Evolutionary conservation across 169 alveolate species (phyloP).

Genomic region (Amoebophrya sp.): DNA sequence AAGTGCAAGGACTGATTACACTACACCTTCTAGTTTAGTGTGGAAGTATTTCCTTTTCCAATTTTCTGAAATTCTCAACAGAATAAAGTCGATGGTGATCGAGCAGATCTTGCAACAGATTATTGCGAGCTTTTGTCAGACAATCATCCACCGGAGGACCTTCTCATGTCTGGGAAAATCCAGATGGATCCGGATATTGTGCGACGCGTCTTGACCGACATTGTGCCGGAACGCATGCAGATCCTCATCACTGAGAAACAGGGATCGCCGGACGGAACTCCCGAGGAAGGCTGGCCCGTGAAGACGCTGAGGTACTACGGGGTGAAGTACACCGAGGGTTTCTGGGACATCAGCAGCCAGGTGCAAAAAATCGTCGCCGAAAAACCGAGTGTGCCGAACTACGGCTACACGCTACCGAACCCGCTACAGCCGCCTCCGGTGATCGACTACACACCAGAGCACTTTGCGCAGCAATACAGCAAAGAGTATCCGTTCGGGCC

Average conservation of each 20-base stretch:
- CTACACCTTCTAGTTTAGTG: no score
- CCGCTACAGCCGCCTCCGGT: neutral
- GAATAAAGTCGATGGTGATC: neutral
- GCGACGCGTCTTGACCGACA: neutral
- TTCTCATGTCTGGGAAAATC: neutral
- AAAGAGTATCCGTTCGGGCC: neutral
- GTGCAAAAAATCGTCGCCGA: neutral
- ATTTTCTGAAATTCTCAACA: no score
- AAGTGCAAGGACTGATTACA: no score
- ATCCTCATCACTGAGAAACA: neutral
- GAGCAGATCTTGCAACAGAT: neutral
- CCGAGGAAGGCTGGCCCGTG: neutral
- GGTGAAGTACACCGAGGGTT: neutral
- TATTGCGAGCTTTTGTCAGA: neutral
- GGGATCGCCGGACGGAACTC: neutral
- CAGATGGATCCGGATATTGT: neutral
- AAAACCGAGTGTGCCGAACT: neutral
- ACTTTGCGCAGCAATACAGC: neutral
- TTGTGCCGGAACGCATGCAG: neutral
- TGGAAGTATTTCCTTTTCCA: no score
- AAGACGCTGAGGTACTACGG: neutral
- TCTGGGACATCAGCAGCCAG: neutral
- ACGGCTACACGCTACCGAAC: neutral
- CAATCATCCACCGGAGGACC: slow-evolving; percentile 12
- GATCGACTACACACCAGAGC: neutral